Base-by-base conservation (phyloP, 2,329 filamentous ascomycete species). In the Penicillium psychrosexuale region DNA sequence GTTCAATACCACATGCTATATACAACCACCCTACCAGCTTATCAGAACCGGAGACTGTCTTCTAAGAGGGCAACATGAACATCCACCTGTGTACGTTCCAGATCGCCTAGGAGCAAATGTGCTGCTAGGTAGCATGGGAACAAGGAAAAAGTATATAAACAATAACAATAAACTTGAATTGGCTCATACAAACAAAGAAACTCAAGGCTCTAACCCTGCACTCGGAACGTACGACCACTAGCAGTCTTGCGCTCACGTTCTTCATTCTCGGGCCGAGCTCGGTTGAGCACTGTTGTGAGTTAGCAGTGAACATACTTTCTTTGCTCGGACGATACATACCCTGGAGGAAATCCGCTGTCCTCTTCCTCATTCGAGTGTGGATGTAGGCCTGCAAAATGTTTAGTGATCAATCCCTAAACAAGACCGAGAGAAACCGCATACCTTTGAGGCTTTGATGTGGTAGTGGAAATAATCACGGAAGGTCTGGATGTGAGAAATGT, bases 391-490 rank as follows among this genome's bases (percentile, higher is more conserved):
- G 61, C 43, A 30, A 52, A 48, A 61, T 34, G n/a, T 40, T 55
- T 30, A 53, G 40, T 53, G 15, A 43, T 38, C 30, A n/a, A 17
- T 56, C 49, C n/a, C 8, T 42, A 46, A n/a, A 19, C 38, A 49
- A 33, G 5, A 9, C 12, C 3, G 40, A 47, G 22, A n/a, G 38
- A 50, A 30, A 9, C 15, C 28, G 36, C 17, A 28, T 73, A 86
- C 84, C 82, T 99, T 99, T 60, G 92, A 97, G 30, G 94, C 95
- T 79, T 99, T 99, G 78, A 99, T 99, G 77, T 99, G 94, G 75
- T 99, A 99, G 76, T 99, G 94, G 82, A 99, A 99, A 77, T 99
- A 99, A 72, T 99, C 94, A 64, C 94, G 90, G 89, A 99, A 99
- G 13, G 94, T 99, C 78, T 99, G 95, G 68, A 99, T 97, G 74